phyloP scores from a whole-genome alignment of 768 basidiomycete species.

The Polyporus arcularius region DNA sequence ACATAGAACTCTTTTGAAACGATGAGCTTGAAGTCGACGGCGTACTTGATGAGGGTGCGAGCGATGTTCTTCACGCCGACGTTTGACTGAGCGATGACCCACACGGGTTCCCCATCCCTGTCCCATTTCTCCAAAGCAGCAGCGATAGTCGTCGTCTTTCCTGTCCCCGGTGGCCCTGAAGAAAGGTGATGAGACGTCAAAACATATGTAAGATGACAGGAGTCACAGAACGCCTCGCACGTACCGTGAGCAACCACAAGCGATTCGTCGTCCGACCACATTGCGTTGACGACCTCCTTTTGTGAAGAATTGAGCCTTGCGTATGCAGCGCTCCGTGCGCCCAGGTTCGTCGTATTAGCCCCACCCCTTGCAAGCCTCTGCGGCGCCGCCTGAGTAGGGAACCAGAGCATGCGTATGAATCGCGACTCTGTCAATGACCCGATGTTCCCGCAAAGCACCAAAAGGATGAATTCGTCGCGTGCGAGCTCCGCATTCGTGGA shows the following conservation, averaged over 20 bases:
- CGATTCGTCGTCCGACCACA: conserved; percentile 32
- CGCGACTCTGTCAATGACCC: conserved; percentile 28
- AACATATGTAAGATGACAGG: too few species aligned
- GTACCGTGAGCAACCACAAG: conserved; percentile 43
- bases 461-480: conserved; percentile 39
- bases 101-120: conserved; percentile 39
- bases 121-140: conserved; percentile 43
- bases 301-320: conserved; percentile 41
- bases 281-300: conserved; percentile 35
- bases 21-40: conserved; percentile 59
- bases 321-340: background rate
- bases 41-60: conserved; percentile 56
- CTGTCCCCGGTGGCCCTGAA: conserved; percentile 54
- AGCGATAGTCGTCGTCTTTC: conserved; percentile 54
- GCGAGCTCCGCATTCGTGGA: conserved; percentile 41
- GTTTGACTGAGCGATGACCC: conserved; percentile 81
- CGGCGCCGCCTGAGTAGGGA: conserved; percentile 28
- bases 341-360: background rate
- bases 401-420: conserved; percentile 45
- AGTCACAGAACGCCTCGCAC: background rate
- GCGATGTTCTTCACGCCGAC: conserved; percentile 88
- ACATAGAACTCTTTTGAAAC: conserved; percentile 31
- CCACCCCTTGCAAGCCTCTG: background rate
- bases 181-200: too few species aligned
- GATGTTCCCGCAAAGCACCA: conserved; percentile 34